A percentile compares a stretch with the other conserved stretches of the same genome.
phyloP scores from a whole-genome alignment of 306 rosid genomes.

The Trifolium pratense region DNA sequence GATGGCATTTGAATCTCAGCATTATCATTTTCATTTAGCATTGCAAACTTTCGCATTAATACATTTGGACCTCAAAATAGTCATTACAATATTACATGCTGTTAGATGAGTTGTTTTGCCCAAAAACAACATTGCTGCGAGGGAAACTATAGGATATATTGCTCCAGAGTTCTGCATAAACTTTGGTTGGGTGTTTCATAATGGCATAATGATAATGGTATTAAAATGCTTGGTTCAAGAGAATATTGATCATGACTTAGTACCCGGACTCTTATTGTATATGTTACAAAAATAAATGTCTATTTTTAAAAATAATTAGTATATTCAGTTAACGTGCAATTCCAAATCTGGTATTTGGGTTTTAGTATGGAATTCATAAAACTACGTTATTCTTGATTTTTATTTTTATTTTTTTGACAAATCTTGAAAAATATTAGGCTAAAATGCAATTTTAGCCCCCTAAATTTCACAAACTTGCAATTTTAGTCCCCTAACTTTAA shows the following conservation, averaged over 20 bases:
- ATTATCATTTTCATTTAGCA: background rate
- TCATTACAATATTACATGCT: background rate
- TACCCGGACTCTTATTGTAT: no score
- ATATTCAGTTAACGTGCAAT: slow-evolving; percentile 37
- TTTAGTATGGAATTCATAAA: no score
- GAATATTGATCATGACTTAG: background rate
- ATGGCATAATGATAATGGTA: no score
- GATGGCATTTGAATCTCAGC: background rate
- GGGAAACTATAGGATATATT: background rate
- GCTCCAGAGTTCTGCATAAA: background rate
- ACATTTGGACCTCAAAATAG: background rate
- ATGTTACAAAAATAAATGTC: background rate
- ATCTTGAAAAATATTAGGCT: no score
- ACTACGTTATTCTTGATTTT: no score
- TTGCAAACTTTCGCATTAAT: background rate
- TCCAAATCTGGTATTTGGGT: slow-evolving; percentile 27
- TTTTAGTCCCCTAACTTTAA: no score
- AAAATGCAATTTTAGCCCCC: no score
- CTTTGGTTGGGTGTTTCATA: background rate
- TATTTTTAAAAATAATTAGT: no score
- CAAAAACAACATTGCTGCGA: background rate
- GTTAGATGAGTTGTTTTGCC: background rate
- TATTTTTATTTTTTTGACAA: no score
- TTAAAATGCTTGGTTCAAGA: background rate
- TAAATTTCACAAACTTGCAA: no score